Evolutionary conservation across 805 yeast genomes (phyloP).

Genomic region (Candida ulmi): DNA sequence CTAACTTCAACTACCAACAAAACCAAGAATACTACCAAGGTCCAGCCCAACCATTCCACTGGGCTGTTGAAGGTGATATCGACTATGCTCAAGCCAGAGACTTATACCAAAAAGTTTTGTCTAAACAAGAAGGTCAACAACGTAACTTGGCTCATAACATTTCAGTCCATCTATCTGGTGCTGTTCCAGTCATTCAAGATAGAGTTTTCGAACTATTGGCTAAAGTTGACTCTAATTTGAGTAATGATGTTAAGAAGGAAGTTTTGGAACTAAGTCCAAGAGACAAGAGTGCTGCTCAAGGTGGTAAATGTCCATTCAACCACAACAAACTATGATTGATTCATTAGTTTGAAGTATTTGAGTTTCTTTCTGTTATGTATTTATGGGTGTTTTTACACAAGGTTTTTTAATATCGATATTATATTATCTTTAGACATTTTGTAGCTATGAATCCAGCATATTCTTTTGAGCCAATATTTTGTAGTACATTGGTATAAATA

Average conservation of each 20-base stretch:
- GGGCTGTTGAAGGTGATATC: conserved; percentile 62
- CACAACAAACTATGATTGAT: conserved; percentile 17
- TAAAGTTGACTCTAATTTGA: conserved; percentile 67
- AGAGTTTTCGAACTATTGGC: conserved; percentile 70
- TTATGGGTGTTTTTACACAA: no score
- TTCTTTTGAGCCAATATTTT: no score
- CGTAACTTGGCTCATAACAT: conserved; percentile 78
- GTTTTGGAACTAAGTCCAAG: conserved; percentile 36
- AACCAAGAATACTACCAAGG: conserved; percentile 81
- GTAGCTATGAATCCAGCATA: no score
- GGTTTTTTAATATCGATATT: no score
- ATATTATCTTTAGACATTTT: no score
- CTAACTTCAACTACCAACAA: conserved; percentile 36
- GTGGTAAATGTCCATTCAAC: conserved; percentile 18
- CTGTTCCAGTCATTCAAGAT: conserved; percentile 73
- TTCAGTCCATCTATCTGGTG: conserved; percentile 65
- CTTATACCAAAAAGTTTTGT: conserved; percentile 64
- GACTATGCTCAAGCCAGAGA: conserved; percentile 77
- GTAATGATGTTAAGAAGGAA: conserved; percentile 61
- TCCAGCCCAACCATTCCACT: conserved; percentile 79
- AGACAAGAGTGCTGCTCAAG: conserved; percentile 1
- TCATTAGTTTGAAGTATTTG: no score
- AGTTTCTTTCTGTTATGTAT: not conserved
- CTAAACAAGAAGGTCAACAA: conserved; percentile 78
- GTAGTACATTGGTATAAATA: no score